Evolutionary conservation across 768 basidiomycete species (phyloP).

Genomic region (Panaeolus cyanescens): DNA sequence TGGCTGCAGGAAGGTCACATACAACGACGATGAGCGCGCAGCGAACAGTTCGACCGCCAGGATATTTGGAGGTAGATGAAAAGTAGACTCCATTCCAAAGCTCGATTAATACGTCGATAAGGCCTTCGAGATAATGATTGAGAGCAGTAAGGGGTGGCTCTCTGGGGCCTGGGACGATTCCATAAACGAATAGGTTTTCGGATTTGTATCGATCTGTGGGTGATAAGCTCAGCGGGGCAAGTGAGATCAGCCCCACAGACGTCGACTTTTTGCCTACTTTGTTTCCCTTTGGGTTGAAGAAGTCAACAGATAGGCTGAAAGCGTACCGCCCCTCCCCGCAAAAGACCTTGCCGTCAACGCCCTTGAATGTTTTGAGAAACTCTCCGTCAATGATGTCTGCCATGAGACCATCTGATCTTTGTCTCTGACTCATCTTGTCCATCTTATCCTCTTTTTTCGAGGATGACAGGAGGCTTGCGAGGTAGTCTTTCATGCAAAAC

Average conservation of each 20-base stretch:
- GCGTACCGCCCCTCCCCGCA: constrained; percentile 17
- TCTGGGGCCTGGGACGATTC: constrained; percentile 16
- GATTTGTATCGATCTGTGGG: constrained; percentile 26
- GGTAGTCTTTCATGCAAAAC: constrained; percentile 12
- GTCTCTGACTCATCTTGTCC: constrained; percentile 1
- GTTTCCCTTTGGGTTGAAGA: constrained; percentile 21
- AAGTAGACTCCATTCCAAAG: constrained; percentile 5
- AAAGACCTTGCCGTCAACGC: constrained; percentile 11
- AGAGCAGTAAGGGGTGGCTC: constrained; percentile 28
- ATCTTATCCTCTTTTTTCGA: constrained; percentile 7
- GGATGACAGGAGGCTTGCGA: constrained; percentile 15
- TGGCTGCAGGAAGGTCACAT: constrained; percentile 40
- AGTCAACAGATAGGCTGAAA: constrained; percentile 15
- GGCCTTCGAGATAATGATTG: constrained; percentile 22
- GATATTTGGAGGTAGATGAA: constrained; percentile 21
- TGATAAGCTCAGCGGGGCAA: constrained; percentile 35
- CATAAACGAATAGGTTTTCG: constrained; percentile 13
- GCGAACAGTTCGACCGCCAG: constrained; percentile 28
- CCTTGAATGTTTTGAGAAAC: constrained; percentile 14
- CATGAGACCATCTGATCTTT: constrained; percentile 8
- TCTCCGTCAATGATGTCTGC: constrained; percentile 26
- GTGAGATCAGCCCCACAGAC: constrained; percentile 30
- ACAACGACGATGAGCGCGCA: constrained; percentile 32
- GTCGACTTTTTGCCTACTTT: constrained; percentile 17
- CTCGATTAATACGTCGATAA: constrained; percentile 25